Evolutionary conservation across 2,329 filamentous ascomycete genomes (phyloP), one percentile per base, ranked within the genome.

Genomic region (Pyrenophora graminea): DNA sequence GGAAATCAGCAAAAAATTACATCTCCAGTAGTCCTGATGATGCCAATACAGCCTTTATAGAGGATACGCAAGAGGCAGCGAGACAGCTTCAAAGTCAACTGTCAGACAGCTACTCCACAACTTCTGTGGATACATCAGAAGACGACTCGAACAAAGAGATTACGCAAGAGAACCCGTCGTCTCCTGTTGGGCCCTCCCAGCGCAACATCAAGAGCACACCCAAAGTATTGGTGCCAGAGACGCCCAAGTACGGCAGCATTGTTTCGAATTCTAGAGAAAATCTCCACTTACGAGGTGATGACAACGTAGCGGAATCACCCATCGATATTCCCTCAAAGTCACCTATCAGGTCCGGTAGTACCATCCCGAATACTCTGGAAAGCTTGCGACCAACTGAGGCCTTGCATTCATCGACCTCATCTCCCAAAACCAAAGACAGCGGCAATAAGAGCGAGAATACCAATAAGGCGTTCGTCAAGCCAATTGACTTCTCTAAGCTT

Each of bases 11-110:
- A 15, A 15, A 8, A 31, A 19, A 10, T 3, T 32, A 13, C 13
- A 15, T 31, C 17, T 15, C 47, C 4, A 17, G 40, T 47, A 23
- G 23, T 6, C 12, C 36, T 2, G 53, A 55, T 7, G 52, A 52
- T 15, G 40, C 50, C 15, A 55, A 60, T n/a, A 60, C 55, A 7
- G 56, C 51, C 1, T 73, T 70, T 39, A 61, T 79, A 21, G 75
- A 78, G 25, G 72, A 78, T 46, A 77, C 77, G 5, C 77, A 79
- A 54, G 48, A 75, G 19, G 77, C 74, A 13, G 67, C 66, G 34
- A 62, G 67, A 30, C 73, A 66, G 2, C 45, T 79, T 8, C 70
- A 79, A 52, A 79, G 74, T 39, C 75, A 79, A 39, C 43, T 79
- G 1, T 53, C 62, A 18, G 69, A 72, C 18, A 41, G 37, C 9